Conservation (phyloP, 495 filamentous ascomycete genomes). For the Chaetomidium leptoderma region DNA sequence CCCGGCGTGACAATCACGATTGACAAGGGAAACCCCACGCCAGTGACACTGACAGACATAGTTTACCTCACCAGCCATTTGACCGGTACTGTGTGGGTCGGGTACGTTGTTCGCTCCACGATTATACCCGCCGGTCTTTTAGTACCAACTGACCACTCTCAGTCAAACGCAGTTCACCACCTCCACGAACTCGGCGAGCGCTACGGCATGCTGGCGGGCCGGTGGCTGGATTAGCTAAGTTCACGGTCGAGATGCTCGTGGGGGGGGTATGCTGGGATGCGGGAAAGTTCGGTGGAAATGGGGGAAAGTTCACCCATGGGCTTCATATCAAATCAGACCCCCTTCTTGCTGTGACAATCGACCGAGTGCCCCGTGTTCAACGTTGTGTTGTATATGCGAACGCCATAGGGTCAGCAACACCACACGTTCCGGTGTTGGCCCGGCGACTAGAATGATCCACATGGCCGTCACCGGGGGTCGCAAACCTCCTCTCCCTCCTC, state of each 20-base stretch:
- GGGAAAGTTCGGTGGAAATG: no score
- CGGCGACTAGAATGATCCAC: no score
- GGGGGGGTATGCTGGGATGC: neutral
- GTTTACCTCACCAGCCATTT: constrained; percentile 38
- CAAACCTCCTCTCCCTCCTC: constrained; percentile 43
- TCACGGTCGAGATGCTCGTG: neutral
- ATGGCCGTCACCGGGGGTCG: no score
- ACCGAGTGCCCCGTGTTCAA: no score
- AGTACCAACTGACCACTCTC: neutral
- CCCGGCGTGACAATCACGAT: constrained; percentile 36
- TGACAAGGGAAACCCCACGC: constrained; percentile 25
- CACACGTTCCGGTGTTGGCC: no score
- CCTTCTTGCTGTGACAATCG: no score
- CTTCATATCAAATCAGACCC: no score
- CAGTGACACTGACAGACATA: constrained; percentile 38
- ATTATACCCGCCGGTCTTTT: neutral
- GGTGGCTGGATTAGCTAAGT: constrained; percentile 37
- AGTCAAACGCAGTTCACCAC: constrained; percentile 37
- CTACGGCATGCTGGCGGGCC: constrained; percentile 36
- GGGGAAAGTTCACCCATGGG: neutral
- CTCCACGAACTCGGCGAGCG: constrained; percentile 33
- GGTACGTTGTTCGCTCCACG: constrained; percentile 27
- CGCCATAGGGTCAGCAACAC: no score
- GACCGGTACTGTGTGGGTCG: constrained; percentile 37
- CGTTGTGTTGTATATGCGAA: no score